phyloP scores from a whole-genome alignment of 176 grass and related monocot species.

The Juncus inflexus region DNA sequence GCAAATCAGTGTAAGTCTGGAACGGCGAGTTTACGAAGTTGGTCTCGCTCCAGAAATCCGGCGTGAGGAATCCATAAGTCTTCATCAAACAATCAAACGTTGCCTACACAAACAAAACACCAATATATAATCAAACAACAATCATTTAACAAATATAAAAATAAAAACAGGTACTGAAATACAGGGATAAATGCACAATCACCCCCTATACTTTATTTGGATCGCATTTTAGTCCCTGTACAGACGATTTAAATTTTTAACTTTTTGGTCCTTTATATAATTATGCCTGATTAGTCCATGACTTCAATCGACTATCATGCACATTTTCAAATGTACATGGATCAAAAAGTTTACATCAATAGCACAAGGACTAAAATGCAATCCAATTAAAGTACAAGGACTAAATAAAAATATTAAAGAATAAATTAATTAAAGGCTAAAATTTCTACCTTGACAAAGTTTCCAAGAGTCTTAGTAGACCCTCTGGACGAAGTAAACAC shows the following conservation, averaged over 20 bases:
- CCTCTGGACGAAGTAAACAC: slow-evolving; percentile 71
- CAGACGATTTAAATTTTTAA: no score
- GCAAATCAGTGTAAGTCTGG: slow-evolving; percentile 47
- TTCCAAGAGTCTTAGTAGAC: slow-evolving; percentile 79
- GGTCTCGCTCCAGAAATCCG: slow-evolving; percentile 60
- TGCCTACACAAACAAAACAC: slow-evolving; percentile 33
- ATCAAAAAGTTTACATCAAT: not conserved
- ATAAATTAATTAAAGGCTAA: not conserved
- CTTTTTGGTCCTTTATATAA: no score
- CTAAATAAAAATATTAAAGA: not conserved
- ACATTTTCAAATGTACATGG: not conserved
- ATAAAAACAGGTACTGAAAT: no score
- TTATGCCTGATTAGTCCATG: no score
- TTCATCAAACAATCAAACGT: slow-evolving; percentile 79
- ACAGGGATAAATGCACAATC: no score
- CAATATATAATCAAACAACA: no score
- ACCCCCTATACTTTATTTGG: no score
- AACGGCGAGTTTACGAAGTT: slow-evolving; percentile 37
- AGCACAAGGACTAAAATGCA: not conserved
- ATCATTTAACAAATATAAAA: no score
- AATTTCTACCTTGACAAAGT: slow-evolving; percentile 71
- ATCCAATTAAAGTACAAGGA: not conserved
- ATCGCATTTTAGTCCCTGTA: no score
- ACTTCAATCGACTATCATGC: no score
- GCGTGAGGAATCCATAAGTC: slow-evolving; percentile 51